Evolutionary conservation across 2,329 filamentous ascomycete species (phyloP).

Genomic region (Colletotrichum shisoi): DNA sequence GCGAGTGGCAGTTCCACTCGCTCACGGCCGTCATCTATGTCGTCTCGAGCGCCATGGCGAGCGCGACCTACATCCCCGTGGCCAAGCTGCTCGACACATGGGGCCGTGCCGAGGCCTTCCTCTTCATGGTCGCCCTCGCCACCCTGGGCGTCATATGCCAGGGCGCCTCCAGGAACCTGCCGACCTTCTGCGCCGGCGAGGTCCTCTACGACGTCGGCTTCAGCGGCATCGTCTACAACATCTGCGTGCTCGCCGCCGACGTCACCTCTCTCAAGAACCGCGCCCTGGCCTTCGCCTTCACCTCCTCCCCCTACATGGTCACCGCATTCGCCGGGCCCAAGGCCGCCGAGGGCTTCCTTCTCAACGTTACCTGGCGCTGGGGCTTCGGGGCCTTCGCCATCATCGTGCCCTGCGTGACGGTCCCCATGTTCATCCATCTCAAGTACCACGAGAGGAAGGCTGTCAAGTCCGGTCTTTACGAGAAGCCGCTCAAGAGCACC

Average conservation of each 20-base stretch:
- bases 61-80: too few relatives aligned
- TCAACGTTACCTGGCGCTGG: slow-evolving; percentile 50
- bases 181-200: slow-evolving; percentile 34
- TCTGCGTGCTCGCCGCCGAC: slow-evolving; percentile 72
- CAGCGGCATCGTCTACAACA: slow-evolving; percentile 67
- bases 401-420: slow-evolving; percentile 63
- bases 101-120: too few relatives aligned
- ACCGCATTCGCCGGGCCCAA: slow-evolving; percentile 53
- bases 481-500: slow-evolving; percentile 50
- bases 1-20: slow-evolving; percentile 61
- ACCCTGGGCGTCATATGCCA: too few relatives aligned
- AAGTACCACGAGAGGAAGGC: slow-evolving; percentile 65
- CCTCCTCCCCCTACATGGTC: slow-evolving; percentile 54
- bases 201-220: slow-evolving; percentile 70
- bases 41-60: too few relatives aligned
- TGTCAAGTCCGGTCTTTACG: slow-evolving; percentile 45
- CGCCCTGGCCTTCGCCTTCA: slow-evolving; percentile 52
- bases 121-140: too few relatives aligned
- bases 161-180: too few relatives aligned
- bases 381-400: slow-evolving; percentile 68
- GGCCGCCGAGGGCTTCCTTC: slow-evolving; percentile 46
- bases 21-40: slow-evolving; percentile 59
- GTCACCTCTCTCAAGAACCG: slow-evolving; percentile 55
- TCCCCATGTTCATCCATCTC: slow-evolving; percentile 64
- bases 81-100: too few relatives aligned